These are phyloP conservation scores for Pneumocystis wakefieldiae DNA, from an alignment of 1,139 yeast species.

Conservation along the genomic window DNA sequence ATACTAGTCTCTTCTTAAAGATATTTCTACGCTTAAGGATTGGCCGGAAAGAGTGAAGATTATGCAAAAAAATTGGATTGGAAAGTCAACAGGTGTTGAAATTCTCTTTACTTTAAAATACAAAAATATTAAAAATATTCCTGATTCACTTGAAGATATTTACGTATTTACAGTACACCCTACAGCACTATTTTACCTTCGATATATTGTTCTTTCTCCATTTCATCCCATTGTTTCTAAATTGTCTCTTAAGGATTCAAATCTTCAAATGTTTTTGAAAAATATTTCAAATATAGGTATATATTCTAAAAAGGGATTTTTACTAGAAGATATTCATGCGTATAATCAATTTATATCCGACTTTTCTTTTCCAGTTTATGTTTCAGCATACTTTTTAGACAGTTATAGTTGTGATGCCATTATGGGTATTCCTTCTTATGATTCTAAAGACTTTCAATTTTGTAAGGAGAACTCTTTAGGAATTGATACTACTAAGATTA, in stretches of 20 bases:
- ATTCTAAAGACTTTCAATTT: conserved; percentile 62
- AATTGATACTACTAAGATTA: conserved; percentile 24
- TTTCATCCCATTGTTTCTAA: conserved; percentile 43
- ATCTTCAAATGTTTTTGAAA: conserved; percentile 35
- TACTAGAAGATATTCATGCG: conserved; percentile 34
- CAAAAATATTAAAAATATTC: background rate
- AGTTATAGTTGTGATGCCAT: conserved; percentile 84
- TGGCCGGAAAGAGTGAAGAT: conserved; percentile 86
- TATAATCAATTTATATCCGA: conserved; percentile 41
- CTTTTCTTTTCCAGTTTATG: conserved; percentile 54
- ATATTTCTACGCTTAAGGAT: conserved; percentile 40
- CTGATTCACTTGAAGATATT: conserved; percentile 21
- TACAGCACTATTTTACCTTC: conserved; percentile 71
- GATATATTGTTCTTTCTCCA: conserved; percentile 62
- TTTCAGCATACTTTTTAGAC: conserved; percentile 77
- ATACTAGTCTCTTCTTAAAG: conserved; percentile 33
- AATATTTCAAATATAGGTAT: conserved; percentile 28
- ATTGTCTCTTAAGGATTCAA: conserved; percentile 25
- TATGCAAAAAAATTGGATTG: conserved; percentile 93
- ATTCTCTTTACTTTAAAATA: conserved; percentile 29
- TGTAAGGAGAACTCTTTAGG: conserved; percentile 43
- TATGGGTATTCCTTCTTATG: conserved; percentile 97
- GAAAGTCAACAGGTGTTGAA: conserved; percentile 69
- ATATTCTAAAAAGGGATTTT: conserved; percentile 51
- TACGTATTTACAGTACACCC: conserved; percentile 74